A percentile compares a stretch with the other conserved stretches of the same genome.
These are phyloP conservation scores for Calonectria montana DNA, from an alignment of 2,329 filamentous ascomycete species.

Conservation along the genomic window DNA sequence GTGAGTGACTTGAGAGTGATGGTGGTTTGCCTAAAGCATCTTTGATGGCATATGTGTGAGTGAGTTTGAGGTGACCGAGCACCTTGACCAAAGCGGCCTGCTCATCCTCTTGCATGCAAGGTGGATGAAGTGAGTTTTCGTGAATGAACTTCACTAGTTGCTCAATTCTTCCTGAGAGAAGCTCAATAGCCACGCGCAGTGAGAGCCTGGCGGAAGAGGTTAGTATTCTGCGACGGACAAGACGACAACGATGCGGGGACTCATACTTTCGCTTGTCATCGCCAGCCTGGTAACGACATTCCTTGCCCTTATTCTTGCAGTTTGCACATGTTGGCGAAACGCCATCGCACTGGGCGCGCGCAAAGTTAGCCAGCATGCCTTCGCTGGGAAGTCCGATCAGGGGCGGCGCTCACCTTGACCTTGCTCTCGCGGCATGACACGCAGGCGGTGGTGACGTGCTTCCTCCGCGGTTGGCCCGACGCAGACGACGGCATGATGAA, in stretches of 20 bases:
- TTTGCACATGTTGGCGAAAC: slow-evolving; percentile 29
- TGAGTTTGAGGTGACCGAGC: slow-evolving; percentile 27
- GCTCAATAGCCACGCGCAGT: slow-evolving; percentile 29
- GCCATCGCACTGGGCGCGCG: slow-evolving; percentile 27
- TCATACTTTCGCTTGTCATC: slow-evolving; percentile 35
- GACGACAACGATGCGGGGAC: background rate
- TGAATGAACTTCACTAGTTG: slow-evolving; percentile 50
- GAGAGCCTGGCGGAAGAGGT: slow-evolving; percentile 20
- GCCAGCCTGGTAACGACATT: slow-evolving; percentile 32
- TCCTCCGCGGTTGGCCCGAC: slow-evolving; percentile 37
- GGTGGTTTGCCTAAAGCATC: slow-evolving; percentile 15
- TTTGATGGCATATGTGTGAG: slow-evolving; percentile 26
- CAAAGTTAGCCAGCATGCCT: background rate
- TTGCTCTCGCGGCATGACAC: slow-evolving; percentile 58
- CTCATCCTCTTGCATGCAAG: slow-evolving; percentile 46
- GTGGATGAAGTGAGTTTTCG: slow-evolving; percentile 52
- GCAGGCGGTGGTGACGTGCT: slow-evolving; percentile 57
- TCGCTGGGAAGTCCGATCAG: background rate
- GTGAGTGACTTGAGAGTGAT: slow-evolving; percentile 6
- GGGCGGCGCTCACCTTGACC: slow-evolving; percentile 48
- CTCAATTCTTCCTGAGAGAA: slow-evolving; percentile 29
- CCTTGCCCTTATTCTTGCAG: slow-evolving; percentile 32
- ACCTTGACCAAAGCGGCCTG: slow-evolving; percentile 28
- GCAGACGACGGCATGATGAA: slow-evolving; percentile 28
- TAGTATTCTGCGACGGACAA: background rate